Evolutionary conservation across 2,329 filamentous ascomycete genomes (phyloP), one percentile per base, ranked within the genome.

Genomic region (Ambrosiella cleistominuta): DNA sequence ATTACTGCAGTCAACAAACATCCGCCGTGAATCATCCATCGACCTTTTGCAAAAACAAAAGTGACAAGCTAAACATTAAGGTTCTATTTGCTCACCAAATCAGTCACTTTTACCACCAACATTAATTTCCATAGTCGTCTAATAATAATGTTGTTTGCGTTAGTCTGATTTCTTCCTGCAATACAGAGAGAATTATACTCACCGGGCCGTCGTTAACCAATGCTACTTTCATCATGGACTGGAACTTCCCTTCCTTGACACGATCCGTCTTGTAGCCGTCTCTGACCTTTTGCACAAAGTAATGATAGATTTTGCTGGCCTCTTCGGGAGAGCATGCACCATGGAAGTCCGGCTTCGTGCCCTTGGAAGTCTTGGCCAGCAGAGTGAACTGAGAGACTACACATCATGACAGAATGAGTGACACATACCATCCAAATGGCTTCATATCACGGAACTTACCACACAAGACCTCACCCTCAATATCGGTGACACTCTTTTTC

Each of bases 161-260:
- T 36, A 27, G 47, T 11, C 27, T 51, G 17, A 2, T 8, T n/a
- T 15, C 35, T 9, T 3, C 9, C 13, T 17, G 27, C 6, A 15
- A 15, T 51, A 13, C 47, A 19, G 17, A 27, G 11, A 42, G 6
- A 11, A 35, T 42, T 55, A 19, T 35, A 67, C 70, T 63, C 68
- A 85, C 82, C 57, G 82, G 82, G 1, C 82, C 82, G 64, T 97
- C 91, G 64, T 97, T 97, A 54, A 96, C 82, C 37, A 96, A 71
- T 54, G 86, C 85, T 60, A 98, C 91, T 66, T 97, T 85, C 93
- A 98, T 98, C 90, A 95, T 96, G 54, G 93, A 93, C 67, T 95
- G 91, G 69, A 98, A 98, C 37, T 91, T 82, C n/a, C 94, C 93
- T 68, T 98, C 85, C 68, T 95, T 89, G 60, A 98, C 90, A 62